Base-by-base conservation (phyloP, 805 yeast species). In the Lachancea quebecensis region DNA sequence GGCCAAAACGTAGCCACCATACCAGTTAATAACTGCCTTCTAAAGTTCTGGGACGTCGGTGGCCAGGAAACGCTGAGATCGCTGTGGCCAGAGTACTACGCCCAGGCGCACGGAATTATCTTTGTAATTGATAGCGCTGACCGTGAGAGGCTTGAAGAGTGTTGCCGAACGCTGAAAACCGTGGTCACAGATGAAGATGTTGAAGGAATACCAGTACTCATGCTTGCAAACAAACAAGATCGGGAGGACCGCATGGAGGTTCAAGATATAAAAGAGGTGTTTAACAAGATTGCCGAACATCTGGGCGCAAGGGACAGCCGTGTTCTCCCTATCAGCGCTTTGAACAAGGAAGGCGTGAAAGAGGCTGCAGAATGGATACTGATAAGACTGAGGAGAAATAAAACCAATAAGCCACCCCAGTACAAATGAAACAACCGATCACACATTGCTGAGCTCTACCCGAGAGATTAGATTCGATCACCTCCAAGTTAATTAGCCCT, bases 201-300 rank as follows among this genome's bases (percentile, higher is more conserved):
- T 11, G 86, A 81, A 45, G 89, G 95, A 28, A 82, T 89, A 14
- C 99, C 98, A 1, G 79, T 91, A 9, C 71, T 91, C 46, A 91
- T 91, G 96, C 72, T 91, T 58, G 98, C 97, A 7, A 91, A 93
- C 64, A 93, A 93, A 62, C 96, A 90, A 68, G 98, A 93, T 59
- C 62, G 80, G 31, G 79, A 77, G 45, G 81, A 78, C 40, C 75
- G 81, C 47, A 65, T 85, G 64, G 91, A 84, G 59, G 81, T 85
- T 15, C 85, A 80, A 53, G 84, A 85, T 65, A 75, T 93, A 59
- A 82, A 91, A 71, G 77, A 93, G 74, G 68, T 91, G 53, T 76
- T 91, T 73, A 79, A 93, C 70, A 73, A 82, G 60, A 77, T 85
- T 57, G 85, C 96, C 42, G 82, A 85, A 71, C 79, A 82, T 57